These are phyloP conservation scores for Calocybe indica DNA, from an alignment of 768 basidiomycete species.

Conservation along the genomic window DNA sequence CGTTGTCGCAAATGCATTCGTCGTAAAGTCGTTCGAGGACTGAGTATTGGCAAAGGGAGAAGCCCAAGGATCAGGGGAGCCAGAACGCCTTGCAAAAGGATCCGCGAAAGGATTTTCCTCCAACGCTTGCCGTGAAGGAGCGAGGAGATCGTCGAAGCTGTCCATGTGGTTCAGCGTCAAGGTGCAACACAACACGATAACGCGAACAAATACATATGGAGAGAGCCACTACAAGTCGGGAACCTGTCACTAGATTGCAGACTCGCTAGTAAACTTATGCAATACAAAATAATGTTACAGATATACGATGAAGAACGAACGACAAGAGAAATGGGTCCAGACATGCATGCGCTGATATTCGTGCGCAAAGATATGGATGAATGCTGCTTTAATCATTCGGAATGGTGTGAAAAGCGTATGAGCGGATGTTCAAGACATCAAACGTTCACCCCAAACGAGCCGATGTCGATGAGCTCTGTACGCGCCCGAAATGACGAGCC, in stretches of 20 bases:
- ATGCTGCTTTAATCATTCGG: too few species aligned
- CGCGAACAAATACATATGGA: neutral
- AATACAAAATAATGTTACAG: conserved; percentile 3
- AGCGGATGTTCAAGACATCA: conserved; percentile 47
- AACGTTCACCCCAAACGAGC: conserved; percentile 73
- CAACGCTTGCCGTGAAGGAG: conserved; percentile 51
- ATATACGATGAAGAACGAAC: conserved; percentile 5
- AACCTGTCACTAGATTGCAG: too few species aligned
- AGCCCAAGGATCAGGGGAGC: conserved; percentile 75
- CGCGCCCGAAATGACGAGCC: conserved; percentile 58
- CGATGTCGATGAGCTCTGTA: conserved; percentile 70
- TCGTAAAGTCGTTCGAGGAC: conserved; percentile 20
- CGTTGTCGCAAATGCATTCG: conserved; percentile 17
- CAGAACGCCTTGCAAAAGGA: conserved; percentile 61
- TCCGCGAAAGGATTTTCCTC: conserved; percentile 75
- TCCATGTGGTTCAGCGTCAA: conserved; percentile 41
- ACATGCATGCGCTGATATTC: conserved; percentile 1
- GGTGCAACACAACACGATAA: neutral
- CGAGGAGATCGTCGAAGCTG: conserved; percentile 72
- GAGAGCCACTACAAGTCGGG: neutral
- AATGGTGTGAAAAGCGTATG: too few species aligned
- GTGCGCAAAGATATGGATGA: too few species aligned
- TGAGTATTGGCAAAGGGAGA: conserved; percentile 41
- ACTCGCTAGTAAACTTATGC: too few species aligned
- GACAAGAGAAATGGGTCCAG: conserved; percentile 1